Evolutionary conservation across 345 rosid species (phyloP), one percentile per base, ranked within the genome.

Genomic region (Salix arbutifolia): DNA sequence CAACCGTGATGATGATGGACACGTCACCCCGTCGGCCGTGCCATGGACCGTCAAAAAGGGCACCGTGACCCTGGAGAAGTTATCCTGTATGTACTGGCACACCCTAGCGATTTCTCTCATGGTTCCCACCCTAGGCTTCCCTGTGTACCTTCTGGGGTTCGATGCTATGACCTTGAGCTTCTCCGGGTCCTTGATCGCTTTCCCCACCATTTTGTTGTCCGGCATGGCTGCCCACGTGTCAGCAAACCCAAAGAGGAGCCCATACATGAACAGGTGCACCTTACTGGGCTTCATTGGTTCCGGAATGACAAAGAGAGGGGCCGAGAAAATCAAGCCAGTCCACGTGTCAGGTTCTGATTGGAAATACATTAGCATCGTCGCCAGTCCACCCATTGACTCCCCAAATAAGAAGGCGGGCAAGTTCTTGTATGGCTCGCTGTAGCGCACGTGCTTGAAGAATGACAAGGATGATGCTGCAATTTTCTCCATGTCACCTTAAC

Each of bases 181-280:
- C 68, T 84, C 94, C 0, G 88, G 91, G 81, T 95, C 98, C 72
- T 84, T 90, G 35, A 93, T 89, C n/a, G 97, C 93, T 31, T 93
- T 96, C 0, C 93, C 96, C 3, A 90, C 94, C 94, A 90, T 87
- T 37, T 91, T 91, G 78, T 92, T 96, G 66, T 91, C 97, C 0
- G 98, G 98, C 93, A 96, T 90, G 5, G 90, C 83, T 0, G 99
- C 97, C 99, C 99, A 96, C 2, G 98, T 96, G 81, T 96, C 99
- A 12, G 99, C 99, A 6, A 85, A 19, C 1, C 99, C 98, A 40
- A 96, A 91, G 48, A 96, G 93, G 3, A 96, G 88, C 12, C 98
- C 97, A 46, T 93, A 96, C 70, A 87, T 75, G 71, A 91, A 90
- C 60, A 96, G 78, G 2, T 84, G 89, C 2, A 87, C 40, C 86